A percentile compares a stretch with the other conserved stretches of the same genome.
phyloP scores from a whole-genome alignment of 768 basidiomycete genomes.

The Myochromella boudieri region DNA sequence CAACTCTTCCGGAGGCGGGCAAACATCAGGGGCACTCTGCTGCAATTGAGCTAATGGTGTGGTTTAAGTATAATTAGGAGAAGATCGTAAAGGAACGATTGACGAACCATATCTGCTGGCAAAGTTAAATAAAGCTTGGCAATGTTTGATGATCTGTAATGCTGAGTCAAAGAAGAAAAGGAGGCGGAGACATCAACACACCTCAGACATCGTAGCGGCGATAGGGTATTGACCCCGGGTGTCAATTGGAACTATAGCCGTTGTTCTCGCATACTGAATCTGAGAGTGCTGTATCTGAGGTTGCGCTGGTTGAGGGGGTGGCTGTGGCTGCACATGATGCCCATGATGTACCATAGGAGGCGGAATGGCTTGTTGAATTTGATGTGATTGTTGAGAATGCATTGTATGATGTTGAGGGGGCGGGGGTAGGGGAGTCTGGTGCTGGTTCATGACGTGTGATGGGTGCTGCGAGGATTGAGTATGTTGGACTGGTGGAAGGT shows the following conservation, averaged over 20 bases:
- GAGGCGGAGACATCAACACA: constrained; percentile 23
- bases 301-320: constrained; percentile 17
- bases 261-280: constrained; percentile 36
- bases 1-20: constrained; percentile 57
- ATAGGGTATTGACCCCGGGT: constrained; percentile 33
- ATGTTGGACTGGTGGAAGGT: constrained; percentile 17
- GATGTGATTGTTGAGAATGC: constrained; percentile 16
- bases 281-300: constrained; percentile 25
- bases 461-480: constrained; percentile 18
- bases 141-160: constrained; percentile 63
- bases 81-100: constrained; percentile 2
- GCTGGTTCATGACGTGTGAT: constrained; percentile 24
- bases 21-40: constrained; percentile 42
- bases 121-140: constrained; percentile 59
- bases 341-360: constrained; percentile 14
- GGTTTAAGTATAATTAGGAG: constrained; percentile 7
- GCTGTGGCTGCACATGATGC: constrained; percentile 10
- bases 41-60: constrained; percentile 44
- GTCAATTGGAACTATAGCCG: constrained; percentile 45
- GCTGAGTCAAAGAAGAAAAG: no score
- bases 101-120: constrained; percentile 65
- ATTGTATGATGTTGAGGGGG: constrained; percentile 18
- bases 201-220: constrained; percentile 43
- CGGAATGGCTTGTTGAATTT: constrained; percentile 17
- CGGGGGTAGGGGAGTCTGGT: constrained; percentile 21